Conservation (phyloP, 768 basidiomycete species). For the Podaxis rugospora region DNA sequence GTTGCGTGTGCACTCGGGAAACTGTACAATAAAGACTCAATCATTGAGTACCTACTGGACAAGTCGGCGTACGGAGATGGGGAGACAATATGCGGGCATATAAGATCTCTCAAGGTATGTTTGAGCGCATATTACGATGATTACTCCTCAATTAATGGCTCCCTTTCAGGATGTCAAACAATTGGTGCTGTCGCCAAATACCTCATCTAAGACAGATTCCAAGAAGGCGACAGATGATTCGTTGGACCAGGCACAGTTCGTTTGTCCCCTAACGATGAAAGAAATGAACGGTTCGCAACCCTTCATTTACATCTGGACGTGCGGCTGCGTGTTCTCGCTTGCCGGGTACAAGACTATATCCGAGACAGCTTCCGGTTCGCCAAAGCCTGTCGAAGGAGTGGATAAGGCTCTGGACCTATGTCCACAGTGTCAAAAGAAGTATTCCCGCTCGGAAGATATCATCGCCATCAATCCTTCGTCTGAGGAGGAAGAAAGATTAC, state of each 20-base stretch:
- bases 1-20: slow-evolving; percentile 92
- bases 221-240: slow-evolving; percentile 30
- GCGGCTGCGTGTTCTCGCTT: slow-evolving; percentile 90
- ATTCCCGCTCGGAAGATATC: slow-evolving; percentile 50
- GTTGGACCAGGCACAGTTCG: slow-evolving; percentile 59
- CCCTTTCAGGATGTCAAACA: slow-evolving; percentile 74
- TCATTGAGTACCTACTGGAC: slow-evolving; percentile 88
- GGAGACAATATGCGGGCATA: slow-evolving; percentile 87
- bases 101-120: slow-evolving; percentile 83
- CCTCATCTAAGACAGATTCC: slow-evolving; percentile 35
- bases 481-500: slow-evolving; percentile 64
- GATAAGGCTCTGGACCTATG: slow-evolving; percentile 52
- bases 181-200: slow-evolving; percentile 74
- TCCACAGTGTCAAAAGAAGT: slow-evolving; percentile 75
- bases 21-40: slow-evolving; percentile 92
- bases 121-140: not conserved
- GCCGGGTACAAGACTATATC: slow-evolving; percentile 72
- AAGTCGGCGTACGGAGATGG: slow-evolving; percentile 85
- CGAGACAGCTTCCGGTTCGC: slow-evolving; percentile 24
- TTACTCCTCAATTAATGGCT: not conserved
- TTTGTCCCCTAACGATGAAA: slow-evolving; percentile 88
- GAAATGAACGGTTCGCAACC: slow-evolving; percentile 93
- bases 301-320: slow-evolving; percentile 81
- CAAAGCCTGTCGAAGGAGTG: slow-evolving; percentile 22
- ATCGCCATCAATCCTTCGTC: slow-evolving; percentile 62